A percentile compares a stretch with the other conserved stretches of the same genome.
phyloP scores from a whole-genome alignment of 768 basidiomycete genomes.

The Tephrocybe rancida region DNA sequence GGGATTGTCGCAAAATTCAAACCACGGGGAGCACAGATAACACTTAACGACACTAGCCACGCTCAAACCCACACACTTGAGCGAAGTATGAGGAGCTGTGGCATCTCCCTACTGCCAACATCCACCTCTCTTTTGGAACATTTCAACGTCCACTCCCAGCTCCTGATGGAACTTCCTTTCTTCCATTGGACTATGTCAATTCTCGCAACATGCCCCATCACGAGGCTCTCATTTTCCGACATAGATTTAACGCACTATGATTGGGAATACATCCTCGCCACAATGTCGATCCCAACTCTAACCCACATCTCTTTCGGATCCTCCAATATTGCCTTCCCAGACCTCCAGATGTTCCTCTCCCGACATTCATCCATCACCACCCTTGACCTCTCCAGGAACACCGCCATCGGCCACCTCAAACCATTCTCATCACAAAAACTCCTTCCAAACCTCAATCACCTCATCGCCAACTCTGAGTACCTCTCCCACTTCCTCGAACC shows the following conservation, averaged over 20 bases:
- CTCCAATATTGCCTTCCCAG: constrained; percentile 18
- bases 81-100: background rate
- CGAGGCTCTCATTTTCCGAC: constrained; percentile 15
- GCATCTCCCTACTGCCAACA: background rate
- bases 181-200: constrained; percentile 18
- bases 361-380: constrained; percentile 21
- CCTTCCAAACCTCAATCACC: constrained; percentile 10
- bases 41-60: background rate
- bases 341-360: constrained; percentile 19
- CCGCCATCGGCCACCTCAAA: constrained; percentile 11
- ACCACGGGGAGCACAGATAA: background rate
- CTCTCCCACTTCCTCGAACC: constrained; percentile 12
- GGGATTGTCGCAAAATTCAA: constrained; percentile 1
- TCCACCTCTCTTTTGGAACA: background rate
- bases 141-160: constrained; percentile 9
- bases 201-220: constrained; percentile 17
- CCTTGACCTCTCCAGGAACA: constrained; percentile 16
- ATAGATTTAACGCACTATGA: constrained; percentile 15
- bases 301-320: constrained; percentile 14
- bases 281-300: constrained; percentile 15
- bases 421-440: constrained; percentile 6
- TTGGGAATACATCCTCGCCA: constrained; percentile 21
- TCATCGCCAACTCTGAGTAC: constrained; percentile 12
- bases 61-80: background rate
- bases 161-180: constrained; percentile 14